Evolutionary conservation across 306 rosid species (phyloP).

Genomic region (Rosa persica): DNA sequence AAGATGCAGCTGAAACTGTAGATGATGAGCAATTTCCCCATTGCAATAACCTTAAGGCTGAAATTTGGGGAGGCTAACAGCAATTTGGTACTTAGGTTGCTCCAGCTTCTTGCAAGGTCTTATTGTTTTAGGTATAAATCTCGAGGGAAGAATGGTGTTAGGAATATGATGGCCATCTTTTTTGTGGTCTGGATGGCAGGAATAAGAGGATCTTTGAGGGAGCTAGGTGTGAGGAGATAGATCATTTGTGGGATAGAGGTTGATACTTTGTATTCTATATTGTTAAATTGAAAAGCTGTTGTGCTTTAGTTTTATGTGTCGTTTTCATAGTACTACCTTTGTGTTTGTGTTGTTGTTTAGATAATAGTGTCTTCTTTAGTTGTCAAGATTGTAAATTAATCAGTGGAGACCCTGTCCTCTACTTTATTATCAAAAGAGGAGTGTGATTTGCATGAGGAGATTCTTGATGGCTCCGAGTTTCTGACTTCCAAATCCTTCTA

Average conservation of each 20-base stretch:
- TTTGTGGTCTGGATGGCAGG: neutral
- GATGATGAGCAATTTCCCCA: neutral
- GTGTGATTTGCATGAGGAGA: neutral
- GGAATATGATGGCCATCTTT: neutral
- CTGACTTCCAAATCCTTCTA: neutral
- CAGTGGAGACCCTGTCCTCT: neutral
- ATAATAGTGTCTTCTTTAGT: neutral
- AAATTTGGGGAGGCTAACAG: neutral
- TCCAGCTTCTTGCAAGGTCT: neutral
- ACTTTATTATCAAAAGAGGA: neutral
- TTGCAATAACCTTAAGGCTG: neutral
- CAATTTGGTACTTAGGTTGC: neutral
- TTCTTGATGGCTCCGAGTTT: neutral
- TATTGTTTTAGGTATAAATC: neutral
- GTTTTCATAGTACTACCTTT: neutral
- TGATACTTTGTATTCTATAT: neutral
- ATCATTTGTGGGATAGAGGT: neutral
- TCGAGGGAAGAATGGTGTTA: neutral
- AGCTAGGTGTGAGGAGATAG: neutral
- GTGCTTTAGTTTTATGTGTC: neutral
- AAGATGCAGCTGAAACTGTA: neutral
- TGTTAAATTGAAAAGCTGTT: neutral
- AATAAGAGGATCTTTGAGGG: neutral
- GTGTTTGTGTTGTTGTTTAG: neutral
- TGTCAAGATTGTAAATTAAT: neutral